Percentiles rank a stretch among this genome's conserved stretches.
phyloP scores from a whole-genome alignment of 2,329 filamentous ascomycete genomes.

The Diatrype stigma region DNA sequence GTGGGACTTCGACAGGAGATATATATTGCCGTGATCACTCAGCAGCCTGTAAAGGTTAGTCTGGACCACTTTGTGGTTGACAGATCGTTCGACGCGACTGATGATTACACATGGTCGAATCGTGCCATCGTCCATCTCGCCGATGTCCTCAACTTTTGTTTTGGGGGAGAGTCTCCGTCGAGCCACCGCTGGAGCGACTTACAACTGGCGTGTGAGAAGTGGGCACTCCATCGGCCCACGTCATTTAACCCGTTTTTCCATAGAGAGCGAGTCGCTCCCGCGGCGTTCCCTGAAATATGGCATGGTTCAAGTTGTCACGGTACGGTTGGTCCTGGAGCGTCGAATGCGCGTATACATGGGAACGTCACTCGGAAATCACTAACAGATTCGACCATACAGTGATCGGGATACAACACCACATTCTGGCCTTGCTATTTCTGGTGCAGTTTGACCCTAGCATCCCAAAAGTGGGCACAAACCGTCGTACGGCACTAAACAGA shows the following conservation, averaged over 20 bases:
- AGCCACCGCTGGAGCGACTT: conserved; percentile 39
- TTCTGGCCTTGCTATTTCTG: conserved; percentile 54
- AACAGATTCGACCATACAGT: conserved; percentile 31
- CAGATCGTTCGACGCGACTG: conserved; percentile 41
- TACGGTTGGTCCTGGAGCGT: conserved; percentile 22
- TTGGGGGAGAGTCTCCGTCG: conserved; percentile 36
- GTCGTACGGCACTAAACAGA: conserved; percentile 30
- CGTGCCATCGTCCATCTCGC: conserved; percentile 58
- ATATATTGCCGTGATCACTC: conserved; percentile 49
- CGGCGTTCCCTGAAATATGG: conserved; percentile 55
- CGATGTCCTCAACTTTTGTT: conserved; percentile 62
- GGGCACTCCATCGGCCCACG: conserved; percentile 42
- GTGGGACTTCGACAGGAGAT: conserved; percentile 57
- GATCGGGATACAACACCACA: conserved; percentile 56
- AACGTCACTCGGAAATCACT: neutral
- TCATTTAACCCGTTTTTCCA: conserved; percentile 54
- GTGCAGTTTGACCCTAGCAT: conserved; percentile 51
- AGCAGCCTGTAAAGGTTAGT: conserved; percentile 43
- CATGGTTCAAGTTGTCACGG: conserved; percentile 53
- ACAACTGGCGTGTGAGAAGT: conserved; percentile 40
- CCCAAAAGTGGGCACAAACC: conserved; percentile 42
- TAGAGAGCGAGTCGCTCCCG: conserved; percentile 29
- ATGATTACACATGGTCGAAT: conserved; percentile 57
- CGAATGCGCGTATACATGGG: neutral
- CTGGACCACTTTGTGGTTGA: conserved; percentile 48